These are phyloP conservation scores for Spathaspora sp. DNA, from an alignment of 1,139 yeast genomes.

Conservation along the genomic window DNA sequence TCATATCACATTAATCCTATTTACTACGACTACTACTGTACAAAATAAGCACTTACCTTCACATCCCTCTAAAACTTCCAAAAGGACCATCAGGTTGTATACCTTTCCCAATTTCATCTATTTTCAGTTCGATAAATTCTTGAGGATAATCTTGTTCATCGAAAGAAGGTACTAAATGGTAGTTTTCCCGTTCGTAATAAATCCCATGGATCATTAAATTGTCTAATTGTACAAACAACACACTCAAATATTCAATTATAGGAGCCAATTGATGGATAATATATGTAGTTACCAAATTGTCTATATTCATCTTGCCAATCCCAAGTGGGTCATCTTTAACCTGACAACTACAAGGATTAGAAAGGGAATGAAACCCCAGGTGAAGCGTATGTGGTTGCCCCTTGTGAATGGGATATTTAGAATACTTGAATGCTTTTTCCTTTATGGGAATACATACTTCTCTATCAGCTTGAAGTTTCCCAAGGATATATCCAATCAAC, in stretches of 20 bases:
- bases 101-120: slow-evolving; percentile 12
- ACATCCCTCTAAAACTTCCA: slow-evolving; percentile 19
- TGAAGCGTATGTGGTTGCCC: slow-evolving; percentile 42
- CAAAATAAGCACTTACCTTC: not conserved
- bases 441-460: slow-evolving; percentile 41
- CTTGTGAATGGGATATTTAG: slow-evolving; percentile 35
- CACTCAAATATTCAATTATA: slow-evolving; percentile 26
- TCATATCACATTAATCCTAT: not conserved
- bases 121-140: slow-evolving; percentile 14
- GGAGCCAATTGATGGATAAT: slow-evolving; percentile 37
- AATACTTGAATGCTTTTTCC: slow-evolving; percentile 24
- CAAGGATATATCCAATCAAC: slow-evolving; percentile 35
- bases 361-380: slow-evolving; percentile 26
- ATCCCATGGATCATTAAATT: slow-evolving; percentile 40
- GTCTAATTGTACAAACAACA: slow-evolving; percentile 26
- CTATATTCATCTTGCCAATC: slow-evolving; percentile 23
- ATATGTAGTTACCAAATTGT: slow-evolving; percentile 37
- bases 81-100: slow-evolving; percentile 18
- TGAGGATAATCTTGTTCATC: slow-evolving; percentile 31
- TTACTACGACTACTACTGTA: not conserved
- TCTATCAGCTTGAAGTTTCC: slow-evolving; percentile 38
- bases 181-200: slow-evolving; percentile 23
- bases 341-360: slow-evolving; percentile 24
- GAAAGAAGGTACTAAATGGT: slow-evolving; percentile 25
- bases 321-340: slow-evolving; percentile 26